These are phyloP conservation scores for Peronospora tabacina DNA, from an alignment of 352 stramenopile genomes.

Conservation along the genomic window DNA sequence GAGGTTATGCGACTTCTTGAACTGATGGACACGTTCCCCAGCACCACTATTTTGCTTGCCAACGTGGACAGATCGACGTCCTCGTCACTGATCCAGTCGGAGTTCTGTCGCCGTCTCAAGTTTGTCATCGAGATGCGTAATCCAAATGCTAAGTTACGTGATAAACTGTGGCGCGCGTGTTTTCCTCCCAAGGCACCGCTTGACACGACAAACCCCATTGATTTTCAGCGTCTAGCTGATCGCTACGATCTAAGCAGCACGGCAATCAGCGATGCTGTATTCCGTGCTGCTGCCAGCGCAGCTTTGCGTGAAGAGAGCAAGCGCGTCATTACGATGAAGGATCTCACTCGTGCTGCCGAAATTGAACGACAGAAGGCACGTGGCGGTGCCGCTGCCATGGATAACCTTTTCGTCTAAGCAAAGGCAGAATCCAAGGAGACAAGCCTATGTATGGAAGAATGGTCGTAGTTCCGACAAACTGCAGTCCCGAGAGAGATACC, in stretches of 20 bases:
- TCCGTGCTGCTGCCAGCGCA: conserved; percentile 64
- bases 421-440: not conserved
- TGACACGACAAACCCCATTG: conserved; percentile 39
- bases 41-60: conserved; percentile 68
- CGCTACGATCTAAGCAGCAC: conserved; percentile 72
- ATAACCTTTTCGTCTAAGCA: conserved; percentile 77
- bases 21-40: conserved; percentile 71
- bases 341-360: conserved; percentile 62
- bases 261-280: conserved; percentile 76
- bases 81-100: conserved; percentile 47
- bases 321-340: conserved; percentile 74
- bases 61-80: conserved; percentile 48
- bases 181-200: conserved; percentile 65
- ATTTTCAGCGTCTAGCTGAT: conserved; percentile 64
- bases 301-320: conserved; percentile 51
- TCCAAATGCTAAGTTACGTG: conserved; percentile 59
- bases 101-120: conserved; percentile 69
- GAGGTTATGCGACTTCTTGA: conserved; percentile 72
- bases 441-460: conserved; percentile 18
- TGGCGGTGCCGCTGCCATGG: conserved; percentile 52
- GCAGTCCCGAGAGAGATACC: conserved; percentile 6
- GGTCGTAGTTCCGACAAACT: not conserved
- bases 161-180: conserved; percentile 68
- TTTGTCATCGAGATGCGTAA: conserved; percentile 84
- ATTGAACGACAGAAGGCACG: conserved; percentile 67